Evolutionary conservation across 1,284 basidiomycete species (phyloP), one percentile per base, ranked within the genome.

Genomic region (Coniferiporia sulphurascens): DNA sequence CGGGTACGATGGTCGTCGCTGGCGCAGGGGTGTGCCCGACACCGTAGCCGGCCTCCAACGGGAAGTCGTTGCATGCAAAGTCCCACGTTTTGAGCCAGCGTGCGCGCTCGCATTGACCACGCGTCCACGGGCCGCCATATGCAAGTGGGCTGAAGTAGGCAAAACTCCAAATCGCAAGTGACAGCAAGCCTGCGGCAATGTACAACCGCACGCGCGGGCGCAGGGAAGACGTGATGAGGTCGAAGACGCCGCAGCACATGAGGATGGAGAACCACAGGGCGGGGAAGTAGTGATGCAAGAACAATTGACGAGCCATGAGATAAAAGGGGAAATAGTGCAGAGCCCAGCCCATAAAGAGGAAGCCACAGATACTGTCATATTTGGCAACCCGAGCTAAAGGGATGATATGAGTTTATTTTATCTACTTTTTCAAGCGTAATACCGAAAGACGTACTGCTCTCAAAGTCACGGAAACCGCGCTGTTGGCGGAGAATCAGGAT

Each of bases 291-390:
- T 98, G 95, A 71, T 98, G 95, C 32, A 98, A 73, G 83, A 98
- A 98, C 49, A 98, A 84, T 70, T 99, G 96, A 22, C 96, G 91
- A 53, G 84, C 77, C 96, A 98, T 98, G 65, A 97, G 77, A 82
- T 86, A 98, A 82, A 99, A 99, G 9, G 96, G 96, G 69, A 93
- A 80, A 74, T 96, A 98, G 76, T 98, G 96, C 48, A 98, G 69
- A n/a, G 78, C 79, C 93, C 95, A 98, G 54, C 92, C 94, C n/a
- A 91, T 73, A 73, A 93, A 88, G 56, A 98, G 83, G 83, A 98
- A 98, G 0, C 89, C 89, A 63, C 91, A 94, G 1, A 95, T 79
- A 45, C 86, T 76, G 74, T 98, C 95, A 74, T 99, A 99, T 73
- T 95, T 95, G 48, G 90, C 85, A 36, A 96, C 83, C 69, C 88